Evolutionary conservation across 352 stramenopile genomes (phyloP).

Genomic region (Plasmopara halstedii): DNA sequence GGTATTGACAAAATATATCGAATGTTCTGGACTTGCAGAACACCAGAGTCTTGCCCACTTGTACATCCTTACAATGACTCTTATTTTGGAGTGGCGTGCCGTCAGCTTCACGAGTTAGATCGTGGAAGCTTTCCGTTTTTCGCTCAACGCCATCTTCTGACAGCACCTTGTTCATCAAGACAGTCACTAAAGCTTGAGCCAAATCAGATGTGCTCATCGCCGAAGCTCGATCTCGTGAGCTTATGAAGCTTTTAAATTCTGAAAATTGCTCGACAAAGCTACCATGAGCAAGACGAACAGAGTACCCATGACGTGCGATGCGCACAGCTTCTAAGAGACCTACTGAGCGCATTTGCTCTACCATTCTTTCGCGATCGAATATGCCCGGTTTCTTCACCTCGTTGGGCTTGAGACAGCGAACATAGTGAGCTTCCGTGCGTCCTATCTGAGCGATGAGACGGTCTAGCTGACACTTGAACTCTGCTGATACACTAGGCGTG

Average conservation of each 20-base stretch:
- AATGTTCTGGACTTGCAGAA: conserved; percentile 59
- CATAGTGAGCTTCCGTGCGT: conserved; percentile 94
- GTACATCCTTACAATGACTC: conserved; percentile 29
- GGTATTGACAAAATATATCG: conserved; percentile 45
- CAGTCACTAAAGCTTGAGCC: conserved; percentile 20
- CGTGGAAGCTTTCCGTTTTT: conserved; percentile 11
- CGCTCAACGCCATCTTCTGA: conserved; percentile 18
- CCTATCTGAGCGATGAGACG: conserved; percentile 92
- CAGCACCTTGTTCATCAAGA: conserved; percentile 31
- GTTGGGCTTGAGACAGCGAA: conserved; percentile 99
- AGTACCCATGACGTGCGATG: conserved; percentile 94
- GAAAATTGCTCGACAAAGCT: conserved; percentile 84
- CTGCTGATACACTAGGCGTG: conserved; percentile 72
- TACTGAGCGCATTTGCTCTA: conserved; percentile 96
- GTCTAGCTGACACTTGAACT: conserved; percentile 93
- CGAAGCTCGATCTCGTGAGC: conserved; percentile 4
- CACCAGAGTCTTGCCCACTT: conserved; percentile 53
- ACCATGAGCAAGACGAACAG: conserved; percentile 89
- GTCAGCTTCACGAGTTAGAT: conserved; percentile 7
- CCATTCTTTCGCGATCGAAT: conserved; percentile 83
- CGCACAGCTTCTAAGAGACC: conserved; percentile 94
- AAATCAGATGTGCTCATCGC: conserved; percentile 28
- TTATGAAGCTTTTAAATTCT: conserved; percentile 42
- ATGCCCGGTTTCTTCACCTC: conserved; percentile 70
- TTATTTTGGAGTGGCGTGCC: conserved; percentile 21